Percentiles rank a stretch among this genome's conserved stretches.
Evolutionary conservation across 257 asterid species (phyloP).

Genomic region (Fraxinus anomala): DNA sequence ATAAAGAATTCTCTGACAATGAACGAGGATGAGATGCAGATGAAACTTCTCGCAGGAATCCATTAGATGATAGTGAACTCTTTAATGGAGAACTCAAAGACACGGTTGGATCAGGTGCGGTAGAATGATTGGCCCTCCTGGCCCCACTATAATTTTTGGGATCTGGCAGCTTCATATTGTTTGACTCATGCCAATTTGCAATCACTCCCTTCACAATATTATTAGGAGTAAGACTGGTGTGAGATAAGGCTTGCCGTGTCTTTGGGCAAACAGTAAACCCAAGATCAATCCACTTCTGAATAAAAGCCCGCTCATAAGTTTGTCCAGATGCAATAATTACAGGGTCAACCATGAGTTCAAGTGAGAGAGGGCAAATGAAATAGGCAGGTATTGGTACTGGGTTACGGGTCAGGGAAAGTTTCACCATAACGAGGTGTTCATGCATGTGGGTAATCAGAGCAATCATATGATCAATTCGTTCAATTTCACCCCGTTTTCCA

Average conservation of each 20-base stretch:
- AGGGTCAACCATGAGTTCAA: constrained; percentile 90
- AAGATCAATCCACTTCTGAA: constrained; percentile 81
- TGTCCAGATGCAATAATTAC: constrained; percentile 91
- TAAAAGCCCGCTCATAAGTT: constrained; percentile 85
- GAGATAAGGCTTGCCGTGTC: constrained; percentile 78
- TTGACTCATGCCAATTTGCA: constrained; percentile 75
- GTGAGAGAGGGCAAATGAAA: constrained; percentile 88
- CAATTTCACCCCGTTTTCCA: constrained; percentile 64
- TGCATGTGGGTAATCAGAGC: constrained; percentile 77
- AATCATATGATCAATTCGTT: constrained; percentile 69
- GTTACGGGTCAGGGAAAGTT: constrained; percentile 64
- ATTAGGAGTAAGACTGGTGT: constrained; percentile 79
- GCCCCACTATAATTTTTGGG: constrained; percentile 54
- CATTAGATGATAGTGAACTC: constrained; percentile 40
- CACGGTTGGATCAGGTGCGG: constrained; percentile 43
- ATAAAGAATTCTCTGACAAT: constrained; percentile 56
- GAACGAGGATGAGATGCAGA: constrained; percentile 64
- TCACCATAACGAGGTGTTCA: constrained; percentile 65
- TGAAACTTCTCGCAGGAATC: constrained; percentile 36
- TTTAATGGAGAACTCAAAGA: constrained; percentile 50
- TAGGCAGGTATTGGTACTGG: constrained; percentile 76
- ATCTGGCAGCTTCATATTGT: constrained; percentile 75
- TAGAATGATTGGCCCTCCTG: constrained; percentile 44
- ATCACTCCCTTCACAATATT: constrained; percentile 86
- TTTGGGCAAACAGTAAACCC: constrained; percentile 89